Evolutionary conservation across 768 basidiomycete genomes (phyloP).

Genomic region (Tricholoma sp.): DNA sequence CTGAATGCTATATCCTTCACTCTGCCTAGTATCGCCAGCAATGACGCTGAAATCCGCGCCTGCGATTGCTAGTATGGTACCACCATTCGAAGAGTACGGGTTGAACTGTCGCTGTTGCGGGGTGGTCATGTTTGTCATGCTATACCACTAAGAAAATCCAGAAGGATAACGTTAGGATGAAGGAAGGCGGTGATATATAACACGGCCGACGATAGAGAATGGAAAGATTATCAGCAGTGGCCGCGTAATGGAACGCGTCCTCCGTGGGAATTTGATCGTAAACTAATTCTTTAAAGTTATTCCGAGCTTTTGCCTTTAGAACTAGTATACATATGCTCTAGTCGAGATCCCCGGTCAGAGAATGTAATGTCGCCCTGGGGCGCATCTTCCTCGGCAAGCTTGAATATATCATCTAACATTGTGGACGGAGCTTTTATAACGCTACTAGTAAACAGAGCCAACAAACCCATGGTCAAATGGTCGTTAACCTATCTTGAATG

Average conservation of each 20-base stretch:
- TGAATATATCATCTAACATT: neutral
- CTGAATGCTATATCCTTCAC: conserved; percentile 96
- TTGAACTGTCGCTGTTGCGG: conserved; percentile 67
- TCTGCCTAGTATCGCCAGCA: conserved; percentile 95
- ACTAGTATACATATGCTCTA: neutral
- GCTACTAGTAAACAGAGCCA: neutral
- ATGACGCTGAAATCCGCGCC: conserved; percentile 92
- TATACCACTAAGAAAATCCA: conserved; percentile 3
- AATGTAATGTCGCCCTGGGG: neutral
- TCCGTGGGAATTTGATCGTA: conserved; percentile 31
- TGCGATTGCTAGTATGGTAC: conserved; percentile 94
- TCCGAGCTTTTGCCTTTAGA: conserved; percentile 33
- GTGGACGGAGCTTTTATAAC: neutral
- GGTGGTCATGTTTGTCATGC: conserved; percentile 35
- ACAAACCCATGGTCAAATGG: neutral
- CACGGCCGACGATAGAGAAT: conserved; percentile 17
- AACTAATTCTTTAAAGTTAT: conserved; percentile 17
- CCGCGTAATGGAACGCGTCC: conserved; percentile 41
- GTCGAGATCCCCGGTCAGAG: neutral
- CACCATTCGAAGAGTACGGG: conserved; percentile 91
- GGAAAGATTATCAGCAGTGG: conserved; percentile 25
- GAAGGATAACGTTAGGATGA: conserved; percentile 7
- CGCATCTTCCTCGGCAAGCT: neutral
- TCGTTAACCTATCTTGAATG: neutral
- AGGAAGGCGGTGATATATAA: conserved; percentile 19